A percentile compares a stretch with the other conserved stretches of the same genome.
phyloP scores from a whole-genome alignment of 106 monocot species.

The Dendrobium catenatum region DNA sequence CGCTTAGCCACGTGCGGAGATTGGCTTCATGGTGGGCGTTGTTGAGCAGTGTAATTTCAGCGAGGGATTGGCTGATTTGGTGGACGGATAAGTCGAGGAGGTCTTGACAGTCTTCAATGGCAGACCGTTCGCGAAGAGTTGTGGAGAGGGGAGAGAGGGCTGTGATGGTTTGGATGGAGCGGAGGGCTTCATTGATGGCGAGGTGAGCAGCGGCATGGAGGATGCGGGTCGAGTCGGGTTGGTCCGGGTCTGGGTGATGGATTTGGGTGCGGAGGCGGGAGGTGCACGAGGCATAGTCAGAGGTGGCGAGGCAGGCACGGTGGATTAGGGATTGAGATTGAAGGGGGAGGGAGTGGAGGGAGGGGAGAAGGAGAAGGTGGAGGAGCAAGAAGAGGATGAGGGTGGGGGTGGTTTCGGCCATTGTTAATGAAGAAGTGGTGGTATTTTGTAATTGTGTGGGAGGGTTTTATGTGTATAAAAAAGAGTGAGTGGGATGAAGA shows the following conservation, averaged over 20 bases:
- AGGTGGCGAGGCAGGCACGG: slow-evolving; percentile 56
- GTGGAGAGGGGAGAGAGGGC: slow-evolving; percentile 19
- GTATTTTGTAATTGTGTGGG: too few species aligned
- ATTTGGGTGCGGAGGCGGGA: slow-evolving; percentile 35
- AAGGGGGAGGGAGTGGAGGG: neutral
- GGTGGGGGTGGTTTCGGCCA: neutral
- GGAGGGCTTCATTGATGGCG: slow-evolving; percentile 54
- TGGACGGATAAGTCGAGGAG: slow-evolving; percentile 61
- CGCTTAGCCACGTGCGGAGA: slow-evolving; percentile 73
- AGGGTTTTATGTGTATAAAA: too few species aligned
- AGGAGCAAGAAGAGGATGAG: neutral
- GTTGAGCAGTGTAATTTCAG: slow-evolving; percentile 36
- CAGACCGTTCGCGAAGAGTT: slow-evolving; percentile 51
- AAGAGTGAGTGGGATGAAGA: too few species aligned
- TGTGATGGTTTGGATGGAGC: slow-evolving; percentile 34
- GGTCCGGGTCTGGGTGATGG: slow-evolving; percentile 8
- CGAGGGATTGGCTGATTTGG: slow-evolving; percentile 51
- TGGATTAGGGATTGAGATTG: slow-evolving; percentile 31
- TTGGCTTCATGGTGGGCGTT: slow-evolving; percentile 30
- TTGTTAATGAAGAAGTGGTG: neutral
- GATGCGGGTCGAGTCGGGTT: slow-evolving; percentile 23
- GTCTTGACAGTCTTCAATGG: slow-evolving; percentile 76
- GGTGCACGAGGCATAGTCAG: slow-evolving; percentile 37
- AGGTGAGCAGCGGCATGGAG: slow-evolving; percentile 52
- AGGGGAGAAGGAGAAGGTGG: neutral